Conservation (phyloP, 2,329 filamentous ascomycete genomes). For the Aspergillus jensenii region DNA sequence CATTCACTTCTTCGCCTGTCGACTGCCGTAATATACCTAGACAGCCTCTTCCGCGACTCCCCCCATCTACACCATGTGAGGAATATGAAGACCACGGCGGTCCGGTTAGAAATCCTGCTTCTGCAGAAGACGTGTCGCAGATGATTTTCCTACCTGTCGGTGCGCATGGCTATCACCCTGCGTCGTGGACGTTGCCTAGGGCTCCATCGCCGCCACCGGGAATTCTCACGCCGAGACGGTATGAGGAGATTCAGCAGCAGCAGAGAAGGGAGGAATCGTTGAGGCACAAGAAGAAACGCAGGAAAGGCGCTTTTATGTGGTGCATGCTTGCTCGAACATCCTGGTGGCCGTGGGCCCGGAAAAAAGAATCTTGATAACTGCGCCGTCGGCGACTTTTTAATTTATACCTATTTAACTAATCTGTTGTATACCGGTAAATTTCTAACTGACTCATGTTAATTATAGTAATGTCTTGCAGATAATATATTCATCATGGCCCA, state of each 20-base stretch:
- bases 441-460: not conserved
- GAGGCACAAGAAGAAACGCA: not conserved
- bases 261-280: not conserved
- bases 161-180: constrained; percentile 10
- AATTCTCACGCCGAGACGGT: constrained; percentile 14
- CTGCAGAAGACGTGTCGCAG: not conserved
- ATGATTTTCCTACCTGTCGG: constrained; percentile 9
- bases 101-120: not conserved
- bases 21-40: not conserved
- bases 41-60: not conserved
- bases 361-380: not conserved
- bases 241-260: constrained; percentile 10
- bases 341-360: constrained; percentile 10
- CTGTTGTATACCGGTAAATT: not conserved
- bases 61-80: not conserved
- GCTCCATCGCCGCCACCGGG: constrained; percentile 14
- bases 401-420: not conserved
- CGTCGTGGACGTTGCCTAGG: constrained; percentile 1
- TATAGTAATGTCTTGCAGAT: not conserved
- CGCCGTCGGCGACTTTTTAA: not conserved
- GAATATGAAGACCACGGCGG: not conserved
- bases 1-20: constrained; percentile 11
- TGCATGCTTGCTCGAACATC: constrained; percentile 5
- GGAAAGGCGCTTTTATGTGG: not conserved
- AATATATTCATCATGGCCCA: constrained; percentile 8